phyloP scores from a whole-genome alignment of 805 yeast genomes.

The Clavispora fructus region DNA sequence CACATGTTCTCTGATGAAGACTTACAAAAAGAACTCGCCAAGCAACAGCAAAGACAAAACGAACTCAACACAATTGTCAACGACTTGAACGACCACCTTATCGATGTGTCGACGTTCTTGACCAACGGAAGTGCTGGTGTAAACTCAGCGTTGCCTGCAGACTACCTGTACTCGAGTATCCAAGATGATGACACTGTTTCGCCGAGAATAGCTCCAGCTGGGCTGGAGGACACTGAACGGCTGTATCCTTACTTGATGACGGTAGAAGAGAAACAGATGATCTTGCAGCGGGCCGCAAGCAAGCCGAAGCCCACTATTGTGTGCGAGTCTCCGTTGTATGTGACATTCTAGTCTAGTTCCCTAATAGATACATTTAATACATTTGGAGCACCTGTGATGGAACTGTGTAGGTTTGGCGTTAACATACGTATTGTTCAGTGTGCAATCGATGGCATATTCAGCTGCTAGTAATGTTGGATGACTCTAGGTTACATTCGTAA shows the following conservation, averaged over 20 bases:
- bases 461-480: too few relatives aligned
- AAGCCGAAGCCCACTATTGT: neutral
- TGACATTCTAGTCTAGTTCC: conserved; percentile 6
- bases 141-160: neutral
- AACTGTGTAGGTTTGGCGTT: too few relatives aligned
- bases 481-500: too few relatives aligned
- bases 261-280: conserved; percentile 18
- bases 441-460: too few relatives aligned
- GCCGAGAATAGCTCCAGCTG: conserved; percentile 4
- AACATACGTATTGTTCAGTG: too few relatives aligned
- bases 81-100: conserved; percentile 31
- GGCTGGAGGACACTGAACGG: conserved; percentile 11
- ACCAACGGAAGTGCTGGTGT: conserved; percentile 7
- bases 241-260: conserved; percentile 21
- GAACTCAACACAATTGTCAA: conserved; percentile 44
- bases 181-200: conserved; percentile 4
- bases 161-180: conserved; percentile 1
- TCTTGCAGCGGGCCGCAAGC: conserved; percentile 10
- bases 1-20: conserved; percentile 27
- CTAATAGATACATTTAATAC: neutral
- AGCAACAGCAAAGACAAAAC: conserved; percentile 42
- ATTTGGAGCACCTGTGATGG: too few relatives aligned
- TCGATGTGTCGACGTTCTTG: conserved; percentile 33
- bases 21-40: conserved; percentile 30
- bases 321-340: conserved; percentile 7